These are phyloP conservation scores for Priceomyces haplophilus DNA, from an alignment of 805 yeast species.

Conservation along the genomic window DNA sequence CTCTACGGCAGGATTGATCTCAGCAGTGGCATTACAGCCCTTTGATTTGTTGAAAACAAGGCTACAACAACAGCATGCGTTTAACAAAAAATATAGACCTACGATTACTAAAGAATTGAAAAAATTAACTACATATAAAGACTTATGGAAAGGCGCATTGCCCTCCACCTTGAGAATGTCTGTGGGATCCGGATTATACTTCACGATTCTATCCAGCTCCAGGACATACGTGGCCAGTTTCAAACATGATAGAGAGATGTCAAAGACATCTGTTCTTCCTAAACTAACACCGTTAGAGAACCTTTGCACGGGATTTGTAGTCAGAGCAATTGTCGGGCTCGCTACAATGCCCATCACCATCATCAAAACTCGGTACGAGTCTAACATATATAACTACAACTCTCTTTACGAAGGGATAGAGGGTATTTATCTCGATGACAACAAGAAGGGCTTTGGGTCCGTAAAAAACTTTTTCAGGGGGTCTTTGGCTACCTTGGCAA, in stretches of 20 bases:
- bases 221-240: conserved; percentile 49
- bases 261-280: conserved; percentile 47
- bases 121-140: conserved; percentile 38
- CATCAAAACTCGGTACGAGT: conserved; percentile 84
- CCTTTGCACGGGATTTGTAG: conserved; percentile 68
- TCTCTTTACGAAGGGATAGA: conserved; percentile 59
- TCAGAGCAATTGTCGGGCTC: conserved; percentile 80
- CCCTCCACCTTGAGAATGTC: conserved; percentile 91
- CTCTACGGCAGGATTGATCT: conserved; percentile 76
- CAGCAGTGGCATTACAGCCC: conserved; percentile 82
- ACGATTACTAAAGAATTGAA: conserved; percentile 40
- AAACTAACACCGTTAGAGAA: conserved; percentile 68
- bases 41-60: conserved; percentile 86
- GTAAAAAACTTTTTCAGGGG: conserved; percentile 79
- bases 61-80: conserved; percentile 48
- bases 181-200: conserved; percentile 82
- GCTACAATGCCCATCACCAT: conserved; percentile 94
- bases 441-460: conserved; percentile 26
- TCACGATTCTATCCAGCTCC: conserved; percentile 64
- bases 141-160: conserved; percentile 90
- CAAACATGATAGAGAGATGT: conserved; percentile 7
- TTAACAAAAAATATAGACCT: conserved; percentile 21
- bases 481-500: conserved; percentile 75
- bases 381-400: conserved; percentile 67
- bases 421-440: conserved; percentile 46